Percentiles rank a stretch among this genome's conserved stretches.
phyloP scores from a whole-genome alignment of 1,284 basidiomycete species.

The Ustilago vetiveriae region DNA sequence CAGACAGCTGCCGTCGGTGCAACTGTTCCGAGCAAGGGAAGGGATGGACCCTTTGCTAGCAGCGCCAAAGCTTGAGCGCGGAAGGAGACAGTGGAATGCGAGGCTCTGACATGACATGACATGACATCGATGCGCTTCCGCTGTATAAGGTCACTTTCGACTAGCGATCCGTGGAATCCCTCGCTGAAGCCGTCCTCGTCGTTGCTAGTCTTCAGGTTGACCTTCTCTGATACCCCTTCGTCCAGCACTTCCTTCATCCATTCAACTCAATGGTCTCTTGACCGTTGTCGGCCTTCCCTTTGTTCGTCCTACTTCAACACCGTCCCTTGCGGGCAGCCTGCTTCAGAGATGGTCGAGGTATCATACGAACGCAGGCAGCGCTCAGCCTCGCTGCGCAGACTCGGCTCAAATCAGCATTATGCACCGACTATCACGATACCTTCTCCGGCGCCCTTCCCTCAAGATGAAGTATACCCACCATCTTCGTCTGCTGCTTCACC shows the following conservation, averaged over 20 bases:
- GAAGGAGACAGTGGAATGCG: neutral
- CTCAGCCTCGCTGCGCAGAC: slow-evolving; percentile 17
- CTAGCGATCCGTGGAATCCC: too few relatives aligned
- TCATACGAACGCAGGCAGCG: slow-evolving; percentile 4
- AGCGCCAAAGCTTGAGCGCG: neutral
- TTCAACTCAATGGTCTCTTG: neutral
- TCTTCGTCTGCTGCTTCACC: slow-evolving; percentile 8
- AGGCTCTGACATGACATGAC: too few relatives aligned
- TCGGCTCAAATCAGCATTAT: slow-evolving; percentile 4
- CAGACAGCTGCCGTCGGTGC: slow-evolving; percentile 8
- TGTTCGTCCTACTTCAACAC: too few relatives aligned
- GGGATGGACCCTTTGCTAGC: neutral
- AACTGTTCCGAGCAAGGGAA: neutral
- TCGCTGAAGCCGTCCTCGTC: too few relatives aligned
- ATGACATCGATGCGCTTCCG: too few relatives aligned
- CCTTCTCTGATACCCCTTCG: neutral
- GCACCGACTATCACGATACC: slow-evolving; percentile 22
- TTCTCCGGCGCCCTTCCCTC: slow-evolving; percentile 12
- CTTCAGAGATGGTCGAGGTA: slow-evolving; percentile 2
- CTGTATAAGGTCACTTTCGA: too few relatives aligned
- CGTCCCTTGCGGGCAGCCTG: neutral
- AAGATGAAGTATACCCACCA: slow-evolving; percentile 5
- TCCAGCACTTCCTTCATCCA: neutral
- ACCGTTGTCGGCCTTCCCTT: too few relatives aligned
- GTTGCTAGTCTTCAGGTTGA: neutral